phyloP scores from a whole-genome alignment of 192 early-diverging fungal genomes.

The Cladochytrium replicatum region DNA sequence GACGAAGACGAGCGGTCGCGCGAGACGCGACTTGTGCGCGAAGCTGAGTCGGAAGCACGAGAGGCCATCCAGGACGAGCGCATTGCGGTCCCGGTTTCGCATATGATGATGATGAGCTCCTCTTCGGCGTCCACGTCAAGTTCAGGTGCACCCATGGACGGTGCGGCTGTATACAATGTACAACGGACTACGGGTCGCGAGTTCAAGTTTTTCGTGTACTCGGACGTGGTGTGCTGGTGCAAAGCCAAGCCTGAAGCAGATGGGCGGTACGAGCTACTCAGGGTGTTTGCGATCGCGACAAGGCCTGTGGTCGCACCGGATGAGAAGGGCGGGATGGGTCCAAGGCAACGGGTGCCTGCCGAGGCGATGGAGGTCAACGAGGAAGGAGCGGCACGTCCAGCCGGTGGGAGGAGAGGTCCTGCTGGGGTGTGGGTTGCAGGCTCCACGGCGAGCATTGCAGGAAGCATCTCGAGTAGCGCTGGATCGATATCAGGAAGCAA shows the following conservation, averaged over 20 bases:
- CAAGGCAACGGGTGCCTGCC: slow-evolving; percentile 1
- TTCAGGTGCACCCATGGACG: slow-evolving; percentile 5
- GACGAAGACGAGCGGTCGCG: not conserved
- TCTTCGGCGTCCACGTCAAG: slow-evolving; percentile 3
- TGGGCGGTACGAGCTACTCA: slow-evolving; percentile 6
- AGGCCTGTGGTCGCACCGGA: not conserved
- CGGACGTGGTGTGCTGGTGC: slow-evolving; percentile 41
- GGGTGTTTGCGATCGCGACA: not conserved
- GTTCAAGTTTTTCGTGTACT: slow-evolving; percentile 31
- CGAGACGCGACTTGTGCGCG: not conserved
- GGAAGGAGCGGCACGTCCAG: not conserved
- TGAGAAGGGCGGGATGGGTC: slow-evolving; percentile 10
- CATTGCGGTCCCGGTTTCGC: no score
- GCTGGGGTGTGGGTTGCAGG: not conserved
- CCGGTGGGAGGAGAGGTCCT: not conserved
- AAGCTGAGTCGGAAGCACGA: not conserved
- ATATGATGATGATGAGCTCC: no score
- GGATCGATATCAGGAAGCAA: not conserved
- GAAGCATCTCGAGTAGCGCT: not conserved
- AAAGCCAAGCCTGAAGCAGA: not conserved
- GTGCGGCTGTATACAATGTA: slow-evolving; percentile 19
- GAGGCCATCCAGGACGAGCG: not conserved
- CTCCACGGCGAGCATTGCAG: not conserved
- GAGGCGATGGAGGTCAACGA: slow-evolving; percentile 9
- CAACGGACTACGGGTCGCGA: slow-evolving; percentile 15